Evolutionary conservation across 2,329 filamentous ascomycete species (phyloP).

Genomic region (Stenocarpella maydis): DNA sequence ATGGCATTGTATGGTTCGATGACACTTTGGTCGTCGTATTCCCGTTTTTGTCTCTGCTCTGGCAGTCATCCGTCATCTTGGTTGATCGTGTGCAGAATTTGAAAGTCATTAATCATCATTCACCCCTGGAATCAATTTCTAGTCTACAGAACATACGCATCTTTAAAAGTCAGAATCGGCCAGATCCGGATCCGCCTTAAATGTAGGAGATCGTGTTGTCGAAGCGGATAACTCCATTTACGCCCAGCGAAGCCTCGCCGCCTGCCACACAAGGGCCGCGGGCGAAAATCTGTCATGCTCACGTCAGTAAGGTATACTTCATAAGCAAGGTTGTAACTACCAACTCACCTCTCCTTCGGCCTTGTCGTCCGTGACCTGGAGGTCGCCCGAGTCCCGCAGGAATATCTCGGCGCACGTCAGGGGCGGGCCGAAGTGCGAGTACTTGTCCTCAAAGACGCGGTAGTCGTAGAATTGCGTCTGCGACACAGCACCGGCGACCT

Average conservation of each 20-base stretch:
- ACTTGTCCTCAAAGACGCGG: constrained; percentile 58
- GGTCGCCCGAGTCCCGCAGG: constrained; percentile 67
- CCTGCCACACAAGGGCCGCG: constrained; percentile 78
- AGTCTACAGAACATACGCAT: background rate
- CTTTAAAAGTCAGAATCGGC: background rate
- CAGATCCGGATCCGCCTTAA: constrained; percentile 38
- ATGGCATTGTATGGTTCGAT: constrained; percentile 2
- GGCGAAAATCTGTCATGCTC: constrained; percentile 66
- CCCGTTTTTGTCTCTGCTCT: background rate
- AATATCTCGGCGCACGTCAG: constrained; percentile 82
- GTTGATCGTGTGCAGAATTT: background rate
- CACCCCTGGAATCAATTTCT: constrained; percentile 3
- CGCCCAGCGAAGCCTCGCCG: constrained; percentile 68
- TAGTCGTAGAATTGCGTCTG: constrained; percentile 93
- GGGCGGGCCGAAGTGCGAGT: constrained; percentile 82
- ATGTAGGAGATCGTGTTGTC: constrained; percentile 76
- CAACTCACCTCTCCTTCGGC: constrained; percentile 69
- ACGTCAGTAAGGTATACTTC: constrained; percentile 32
- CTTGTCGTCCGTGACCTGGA: constrained; percentile 70
- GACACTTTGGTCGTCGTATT: background rate
- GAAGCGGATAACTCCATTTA: constrained; percentile 70
- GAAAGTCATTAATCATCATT: background rate
- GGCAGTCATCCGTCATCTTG: background rate
- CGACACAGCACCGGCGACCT: constrained; percentile 87
- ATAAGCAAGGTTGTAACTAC: background rate